Conservation (phyloP, 148 eudicot genomes). For the Silene uniflora region DNA sequence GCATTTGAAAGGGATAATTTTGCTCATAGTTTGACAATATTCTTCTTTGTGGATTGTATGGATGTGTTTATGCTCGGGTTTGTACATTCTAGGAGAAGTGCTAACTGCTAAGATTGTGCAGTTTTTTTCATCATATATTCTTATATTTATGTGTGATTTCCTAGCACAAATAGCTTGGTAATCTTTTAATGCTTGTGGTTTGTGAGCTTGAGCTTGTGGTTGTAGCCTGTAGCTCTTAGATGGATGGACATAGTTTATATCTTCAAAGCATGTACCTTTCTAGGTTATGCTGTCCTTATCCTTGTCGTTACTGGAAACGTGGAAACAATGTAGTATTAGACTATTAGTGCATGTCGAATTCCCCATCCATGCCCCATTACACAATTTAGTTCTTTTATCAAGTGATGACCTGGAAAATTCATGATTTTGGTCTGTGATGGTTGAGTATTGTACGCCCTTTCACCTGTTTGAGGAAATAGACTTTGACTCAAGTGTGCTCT, state of each 20-base stretch:
- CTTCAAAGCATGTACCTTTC: background rate
- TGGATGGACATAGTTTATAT: background rate
- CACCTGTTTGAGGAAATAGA: background rate
- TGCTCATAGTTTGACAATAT: background rate
- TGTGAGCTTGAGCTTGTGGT: no score
- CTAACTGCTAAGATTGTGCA: background rate
- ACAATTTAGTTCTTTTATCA: background rate
- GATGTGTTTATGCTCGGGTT: no score
- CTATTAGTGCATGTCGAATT: no score
- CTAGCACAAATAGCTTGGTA: no score
- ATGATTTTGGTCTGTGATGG: background rate
- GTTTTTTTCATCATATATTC: background rate
- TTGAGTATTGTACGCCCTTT: background rate
- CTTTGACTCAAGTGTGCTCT: background rate
- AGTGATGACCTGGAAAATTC: background rate
- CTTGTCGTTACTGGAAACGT: background rate
- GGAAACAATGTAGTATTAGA: background rate
- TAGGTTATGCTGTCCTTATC: background rate
- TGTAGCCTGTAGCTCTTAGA: background rate
- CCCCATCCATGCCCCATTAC: no score
- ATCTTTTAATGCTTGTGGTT: no score
- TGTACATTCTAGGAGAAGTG: background rate
- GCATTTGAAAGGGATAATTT: background rate
- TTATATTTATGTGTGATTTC: no score
- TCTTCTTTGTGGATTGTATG: no score